Evolutionary conservation across 108 stramenopile species (phyloP).

Genomic region (Hondaea fermentalgiana): DNA sequence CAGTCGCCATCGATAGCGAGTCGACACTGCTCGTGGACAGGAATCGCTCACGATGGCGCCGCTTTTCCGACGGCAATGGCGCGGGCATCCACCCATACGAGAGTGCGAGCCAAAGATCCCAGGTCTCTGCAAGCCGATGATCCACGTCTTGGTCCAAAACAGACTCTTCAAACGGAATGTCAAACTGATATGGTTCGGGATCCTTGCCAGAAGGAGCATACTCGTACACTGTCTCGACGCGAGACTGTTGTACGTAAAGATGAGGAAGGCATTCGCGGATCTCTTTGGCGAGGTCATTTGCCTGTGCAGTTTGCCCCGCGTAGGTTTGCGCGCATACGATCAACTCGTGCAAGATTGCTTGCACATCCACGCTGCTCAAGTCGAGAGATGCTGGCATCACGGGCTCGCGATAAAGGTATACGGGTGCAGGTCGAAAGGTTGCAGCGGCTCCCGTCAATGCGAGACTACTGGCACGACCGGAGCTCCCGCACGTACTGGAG

Average conservation of each 20-base stretch:
- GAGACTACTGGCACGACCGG: background rate
- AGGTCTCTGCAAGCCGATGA: background rate
- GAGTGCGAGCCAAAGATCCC: background rate
- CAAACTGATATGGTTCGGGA: background rate
- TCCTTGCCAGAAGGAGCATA: background rate
- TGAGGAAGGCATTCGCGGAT: background rate
- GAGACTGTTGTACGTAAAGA: background rate
- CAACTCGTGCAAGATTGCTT: background rate
- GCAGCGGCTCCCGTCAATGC: too few species aligned
- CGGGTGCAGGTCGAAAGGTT: background rate
- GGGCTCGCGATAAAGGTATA: background rate
- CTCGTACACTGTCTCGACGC: background rate
- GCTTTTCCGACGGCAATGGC: background rate
- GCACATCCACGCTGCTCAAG: background rate
- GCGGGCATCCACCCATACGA: background rate
- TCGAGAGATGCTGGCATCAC: background rate
- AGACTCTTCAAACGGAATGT: slow-evolving; percentile 1
- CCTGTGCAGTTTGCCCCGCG: background rate
- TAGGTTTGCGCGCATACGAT: background rate
- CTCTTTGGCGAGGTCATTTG: background rate
- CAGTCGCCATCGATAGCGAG: background rate
- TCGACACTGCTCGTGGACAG: background rate
- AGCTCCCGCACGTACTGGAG: background rate
- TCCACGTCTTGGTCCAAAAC: background rate
- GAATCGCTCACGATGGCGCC: background rate